A percentile compares a stretch with the other conserved stretches of the same genome.
phyloP scores from a whole-genome alignment of 352 stramenopile genomes.

The Phytopythium delawarense region DNA sequence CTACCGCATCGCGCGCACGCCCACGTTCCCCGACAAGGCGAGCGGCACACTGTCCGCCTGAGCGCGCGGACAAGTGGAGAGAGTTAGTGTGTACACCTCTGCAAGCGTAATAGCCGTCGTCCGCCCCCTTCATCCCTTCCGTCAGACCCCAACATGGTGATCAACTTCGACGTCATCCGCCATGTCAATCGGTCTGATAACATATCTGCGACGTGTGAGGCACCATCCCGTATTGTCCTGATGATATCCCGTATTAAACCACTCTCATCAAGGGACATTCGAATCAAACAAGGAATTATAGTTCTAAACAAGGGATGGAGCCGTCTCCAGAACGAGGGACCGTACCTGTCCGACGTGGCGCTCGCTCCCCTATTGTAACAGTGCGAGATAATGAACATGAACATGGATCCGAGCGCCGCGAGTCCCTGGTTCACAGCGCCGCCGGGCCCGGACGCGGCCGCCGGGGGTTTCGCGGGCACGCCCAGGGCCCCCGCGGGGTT shows the following conservation, averaged over 20 bases:
- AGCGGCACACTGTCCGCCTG: conserved; percentile 23
- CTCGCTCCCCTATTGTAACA: no score
- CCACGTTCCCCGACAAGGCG: conserved; percentile 53
- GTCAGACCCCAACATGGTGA: no score
- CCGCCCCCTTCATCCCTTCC: no score
- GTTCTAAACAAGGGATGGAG: no score
- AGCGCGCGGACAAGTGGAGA: not conserved
- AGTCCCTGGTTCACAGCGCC: conserved; percentile 68
- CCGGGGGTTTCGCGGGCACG: not conserved
- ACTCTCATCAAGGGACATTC: no score
- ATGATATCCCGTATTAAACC: no score
- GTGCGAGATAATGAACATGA: conserved; percentile 56
- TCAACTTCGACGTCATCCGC: no score
- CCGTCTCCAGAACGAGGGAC: no score
- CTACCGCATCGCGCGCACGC: conserved; percentile 62
- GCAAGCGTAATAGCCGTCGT: not conserved
- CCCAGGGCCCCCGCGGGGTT: conserved; percentile 7
- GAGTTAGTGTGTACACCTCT: not conserved
- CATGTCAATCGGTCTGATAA: no score
- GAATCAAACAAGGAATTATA: no score
- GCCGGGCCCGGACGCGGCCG: conserved; percentile 28
- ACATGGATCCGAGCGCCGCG: conserved; percentile 66
- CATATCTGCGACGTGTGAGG: no score
- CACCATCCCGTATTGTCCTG: no score
- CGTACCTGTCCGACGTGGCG: not conserved